Percentiles rank a stretch among this genome's conserved stretches.
Conservation (phyloP, 768 basidiomycete genomes). For the Rickenella mellea region DNA sequence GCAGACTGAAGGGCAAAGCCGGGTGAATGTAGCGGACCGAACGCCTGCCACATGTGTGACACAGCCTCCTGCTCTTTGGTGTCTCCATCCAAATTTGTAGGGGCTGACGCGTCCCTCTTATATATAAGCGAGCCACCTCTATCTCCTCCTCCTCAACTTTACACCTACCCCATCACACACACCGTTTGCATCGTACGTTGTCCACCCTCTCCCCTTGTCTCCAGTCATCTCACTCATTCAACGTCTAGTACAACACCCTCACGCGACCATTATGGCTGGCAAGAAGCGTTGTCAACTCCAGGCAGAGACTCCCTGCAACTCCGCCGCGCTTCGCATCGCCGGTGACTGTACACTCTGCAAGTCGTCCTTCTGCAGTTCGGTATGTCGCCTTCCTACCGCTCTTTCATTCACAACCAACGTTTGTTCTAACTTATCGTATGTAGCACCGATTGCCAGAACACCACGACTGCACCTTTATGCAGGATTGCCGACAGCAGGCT, state of each 20-base stretch:
- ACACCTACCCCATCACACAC: no score
- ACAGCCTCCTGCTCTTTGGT: no score
- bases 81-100: no score
- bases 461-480: slow-evolving; percentile 74
- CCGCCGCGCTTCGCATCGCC: slow-evolving; percentile 73
- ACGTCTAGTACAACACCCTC: neutral
- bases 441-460: slow-evolving; percentile 88
- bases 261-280: slow-evolving; percentile 45
- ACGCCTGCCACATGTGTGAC: no score
- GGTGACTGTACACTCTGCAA: slow-evolving; percentile 80
- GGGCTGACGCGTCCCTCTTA: slow-evolving; percentile 1
- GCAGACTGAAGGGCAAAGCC: no score
- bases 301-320: slow-evolving; percentile 52
- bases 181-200: slow-evolving; percentile 12
- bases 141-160: neutral
- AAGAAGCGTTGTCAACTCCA: slow-evolving; percentile 84
- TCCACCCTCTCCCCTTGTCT: slow-evolving; percentile 4
- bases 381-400: slow-evolving; percentile 27
- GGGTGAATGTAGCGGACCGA: no score
- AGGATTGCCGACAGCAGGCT: slow-evolving; percentile 79
- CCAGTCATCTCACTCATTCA: slow-evolving; percentile 4
- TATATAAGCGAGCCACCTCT: neutral
- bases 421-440: slow-evolving; percentile 8
- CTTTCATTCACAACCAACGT: slow-evolving; percentile 2
- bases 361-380: slow-evolving; percentile 66